Evolutionary conservation across 106 monocot species (phyloP), one percentile per base, ranked within the genome.

Genomic region (Agapanthus africanus): DNA sequence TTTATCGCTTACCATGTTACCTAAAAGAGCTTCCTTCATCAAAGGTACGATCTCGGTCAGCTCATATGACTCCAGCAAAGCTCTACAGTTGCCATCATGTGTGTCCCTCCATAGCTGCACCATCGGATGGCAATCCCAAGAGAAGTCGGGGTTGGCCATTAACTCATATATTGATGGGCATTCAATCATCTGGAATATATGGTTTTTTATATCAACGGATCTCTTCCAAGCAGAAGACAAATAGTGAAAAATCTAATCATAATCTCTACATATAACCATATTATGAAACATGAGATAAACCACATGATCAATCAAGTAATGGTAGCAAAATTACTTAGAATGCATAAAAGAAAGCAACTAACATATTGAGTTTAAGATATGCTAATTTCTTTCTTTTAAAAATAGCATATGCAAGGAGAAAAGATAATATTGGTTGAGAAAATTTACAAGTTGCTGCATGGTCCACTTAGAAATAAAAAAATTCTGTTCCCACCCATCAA

Each of bases 141-240:
- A 61, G 78, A 90, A 99, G 52, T 77, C 59, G 21, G 84, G 81
- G 67, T 56, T 71, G 13, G 82, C 89, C 93, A 93, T 76, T 63
- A 99, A 71, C 68, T 99, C 99, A 72, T 99, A 99, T 65, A 99
- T 93, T 22, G 99, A 99, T 63, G 99, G 99, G 23, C 99, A 99
- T 81, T 99, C 99, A 79, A 93, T 81, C 71, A 99, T 77, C 99
- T 99, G 83, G 54, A 80, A 74, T 0, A 68, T 8, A 70, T n/a
- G n/a, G 1, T 28, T 28, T 28, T 50, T 50, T 50, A 50, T 50
- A 21, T 21, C 50, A 50, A 50, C 22, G 3, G 22, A 50, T 50
- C 22, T 50, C 44, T 13, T 14, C 9, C 9, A 44, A 8, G 1
- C 9, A 44, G 11, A 44, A 50, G 22, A 1, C 4, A 3, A 7